A percentile compares a stretch with the other conserved stretches of the same genome.
Conservation (phyloP, 306 rosid species). For the Elaeagnus macrophylla region DNA sequence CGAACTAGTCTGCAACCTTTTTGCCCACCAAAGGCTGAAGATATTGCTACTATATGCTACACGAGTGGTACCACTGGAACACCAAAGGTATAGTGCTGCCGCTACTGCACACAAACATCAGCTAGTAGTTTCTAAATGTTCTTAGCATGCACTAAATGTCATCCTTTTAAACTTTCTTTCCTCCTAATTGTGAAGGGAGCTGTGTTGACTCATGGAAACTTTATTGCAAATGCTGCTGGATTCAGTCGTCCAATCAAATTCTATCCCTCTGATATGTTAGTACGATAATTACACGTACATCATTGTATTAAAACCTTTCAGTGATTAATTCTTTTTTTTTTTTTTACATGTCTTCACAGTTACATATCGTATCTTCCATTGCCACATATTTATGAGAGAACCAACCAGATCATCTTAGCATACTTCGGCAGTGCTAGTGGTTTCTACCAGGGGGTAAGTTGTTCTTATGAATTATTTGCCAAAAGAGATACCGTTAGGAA, state of each 20-base stretch:
- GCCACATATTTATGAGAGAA: conserved; percentile 84
- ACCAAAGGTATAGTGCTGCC: conserved; percentile 52
- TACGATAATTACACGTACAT: not conserved
- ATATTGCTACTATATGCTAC: conserved; percentile 76
- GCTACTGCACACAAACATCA: conserved; percentile 7
- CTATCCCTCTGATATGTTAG: conserved; percentile 70
- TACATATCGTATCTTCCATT: conserved; percentile 81
- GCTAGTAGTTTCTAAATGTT: conserved; percentile 3
- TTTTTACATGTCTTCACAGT: conserved; percentile 36
- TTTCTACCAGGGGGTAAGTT: conserved; percentile 81
- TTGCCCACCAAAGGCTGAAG: conserved; percentile 66
- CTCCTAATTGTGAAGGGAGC: conserved; percentile 44
- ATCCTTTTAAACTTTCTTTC: not conserved
- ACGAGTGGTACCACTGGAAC: conserved; percentile 96
- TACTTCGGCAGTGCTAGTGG: conserved; percentile 72
- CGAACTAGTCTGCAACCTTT: conserved; percentile 57
- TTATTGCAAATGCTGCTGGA: conserved; percentile 81
- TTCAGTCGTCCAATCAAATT: conserved; percentile 34
- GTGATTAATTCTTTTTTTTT: conserved; percentile 6
- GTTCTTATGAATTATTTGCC: conserved; percentile 1
- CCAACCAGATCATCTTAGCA: conserved; percentile 49
- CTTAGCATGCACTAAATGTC: conserved; percentile 3
- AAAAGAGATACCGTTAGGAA: no score
- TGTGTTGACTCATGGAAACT: conserved; percentile 68
- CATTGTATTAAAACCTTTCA: not conserved